These are phyloP conservation scores for Arabidopsis suecica DNA, from an alignment of 345 rosid species.

Conservation along the genomic window DNA sequence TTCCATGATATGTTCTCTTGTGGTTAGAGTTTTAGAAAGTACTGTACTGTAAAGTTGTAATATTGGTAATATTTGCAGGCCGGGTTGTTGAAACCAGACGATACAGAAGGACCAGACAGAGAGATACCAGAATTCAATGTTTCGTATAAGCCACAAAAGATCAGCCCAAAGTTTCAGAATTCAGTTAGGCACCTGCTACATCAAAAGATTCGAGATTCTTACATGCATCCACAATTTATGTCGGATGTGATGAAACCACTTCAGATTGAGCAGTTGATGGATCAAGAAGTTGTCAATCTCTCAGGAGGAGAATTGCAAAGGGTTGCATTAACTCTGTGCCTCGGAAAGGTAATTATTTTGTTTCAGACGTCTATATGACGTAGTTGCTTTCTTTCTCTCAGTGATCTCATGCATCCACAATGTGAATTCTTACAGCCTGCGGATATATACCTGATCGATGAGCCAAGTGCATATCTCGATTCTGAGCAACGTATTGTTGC, in stretches of 20 bases:
- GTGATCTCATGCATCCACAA: constrained; percentile 35
- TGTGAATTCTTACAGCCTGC: constrained; percentile 76
- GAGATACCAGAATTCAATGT: constrained; percentile 97
- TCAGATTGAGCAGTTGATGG: constrained; percentile 95
- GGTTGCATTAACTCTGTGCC: constrained; percentile 93
- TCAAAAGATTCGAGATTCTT: constrained; percentile 88
- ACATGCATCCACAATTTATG: constrained; percentile 91
- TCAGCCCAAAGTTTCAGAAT: constrained; percentile 80
- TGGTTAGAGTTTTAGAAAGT: constrained; percentile 18
- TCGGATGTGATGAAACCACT: constrained; percentile 99
- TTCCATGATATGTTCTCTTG: constrained; percentile 7
- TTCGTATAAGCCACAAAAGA: constrained; percentile 98
- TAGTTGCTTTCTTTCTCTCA: background rate
- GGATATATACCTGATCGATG: constrained; percentile 95
- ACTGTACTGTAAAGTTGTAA: constrained; percentile 14
- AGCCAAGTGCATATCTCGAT: constrained; percentile 98
- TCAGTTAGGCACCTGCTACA: constrained; percentile 89
- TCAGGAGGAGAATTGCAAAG: constrained; percentile 99
- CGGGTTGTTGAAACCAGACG: constrained; percentile 89
- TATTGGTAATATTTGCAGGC: constrained; percentile 59
- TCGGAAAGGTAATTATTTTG: constrained; percentile 75
- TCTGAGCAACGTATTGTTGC: constrained; percentile 99
- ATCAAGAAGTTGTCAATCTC: constrained; percentile 92
- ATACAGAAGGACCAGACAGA: constrained; percentile 67
- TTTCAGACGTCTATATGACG: background rate